A percentile compares a stretch with the other conserved stretches of the same genome.
phyloP scores from a whole-genome alignment of 345 rosid species.

The Boechera retrofracta region DNA sequence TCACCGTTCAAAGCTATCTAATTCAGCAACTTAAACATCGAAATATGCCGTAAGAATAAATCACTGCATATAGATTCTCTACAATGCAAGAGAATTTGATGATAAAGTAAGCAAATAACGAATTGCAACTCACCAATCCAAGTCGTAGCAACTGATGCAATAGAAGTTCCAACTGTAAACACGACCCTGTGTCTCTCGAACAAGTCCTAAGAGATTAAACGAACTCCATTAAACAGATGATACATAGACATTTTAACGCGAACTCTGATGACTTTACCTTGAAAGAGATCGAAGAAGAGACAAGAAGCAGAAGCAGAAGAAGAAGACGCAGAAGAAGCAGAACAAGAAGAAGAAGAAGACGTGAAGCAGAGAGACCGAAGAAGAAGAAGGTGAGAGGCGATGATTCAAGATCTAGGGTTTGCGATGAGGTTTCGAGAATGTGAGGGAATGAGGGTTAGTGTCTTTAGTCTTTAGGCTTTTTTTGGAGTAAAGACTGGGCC shows the following conservation, averaged over 20 bases:
- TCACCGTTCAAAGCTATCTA: neutral
- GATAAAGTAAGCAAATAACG: neutral
- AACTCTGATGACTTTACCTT: neutral
- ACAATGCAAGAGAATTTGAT: constrained; percentile 11
- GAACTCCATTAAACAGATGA: neutral
- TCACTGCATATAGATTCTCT: neutral
- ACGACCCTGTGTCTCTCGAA: constrained; percentile 91
- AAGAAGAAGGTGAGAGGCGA: no score
- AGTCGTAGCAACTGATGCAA: constrained; percentile 91
- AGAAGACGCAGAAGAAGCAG: no score
- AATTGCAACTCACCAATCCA: constrained; percentile 70
- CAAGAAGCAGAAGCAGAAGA: no score
- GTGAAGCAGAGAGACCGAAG: no score
- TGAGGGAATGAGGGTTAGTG: no score
- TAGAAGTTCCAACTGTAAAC: constrained; percentile 87
- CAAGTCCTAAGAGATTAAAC: constrained; percentile 57
- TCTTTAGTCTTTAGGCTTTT: no score
- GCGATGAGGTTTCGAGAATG: no score
- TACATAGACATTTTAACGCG: neutral
- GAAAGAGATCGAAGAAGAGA: no score
- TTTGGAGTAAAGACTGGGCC: no score
- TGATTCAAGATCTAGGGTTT: no score
- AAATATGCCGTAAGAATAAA: neutral
- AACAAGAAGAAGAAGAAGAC: no score
- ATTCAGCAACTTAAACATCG: constrained; percentile 7